These are phyloP conservation scores for Malassezia sympodialis DNA, from an alignment of 1,284 basidiomycete species.

Conservation along the genomic window DNA sequence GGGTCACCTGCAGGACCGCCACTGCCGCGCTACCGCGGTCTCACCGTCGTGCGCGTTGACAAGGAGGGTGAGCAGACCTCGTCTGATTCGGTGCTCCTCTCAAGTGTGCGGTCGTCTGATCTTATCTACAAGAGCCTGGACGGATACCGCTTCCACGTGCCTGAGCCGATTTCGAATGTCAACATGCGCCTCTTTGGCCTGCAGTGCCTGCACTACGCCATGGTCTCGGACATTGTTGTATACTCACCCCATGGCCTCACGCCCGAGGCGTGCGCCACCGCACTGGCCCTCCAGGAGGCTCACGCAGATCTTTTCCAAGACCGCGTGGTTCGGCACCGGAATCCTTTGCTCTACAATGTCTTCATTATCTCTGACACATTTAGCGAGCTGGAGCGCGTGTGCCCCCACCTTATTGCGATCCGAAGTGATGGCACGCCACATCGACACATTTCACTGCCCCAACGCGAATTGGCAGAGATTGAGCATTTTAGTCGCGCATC, in stretches of 20 bases:
- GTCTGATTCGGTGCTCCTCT: background rate
- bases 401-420: conserved; percentile 53
- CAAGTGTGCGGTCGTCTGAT: background rate
- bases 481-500: conserved; percentile 70
- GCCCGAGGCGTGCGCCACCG: conserved; percentile 27
- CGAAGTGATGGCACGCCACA: conserved; percentile 51
- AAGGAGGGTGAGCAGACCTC: conserved; percentile 9
- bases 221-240: conserved; percentile 75
- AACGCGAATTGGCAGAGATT: conserved; percentile 75
- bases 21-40: conserved; percentile 37
- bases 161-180: background rate
- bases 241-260: conserved; percentile 54
- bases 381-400: conserved; percentile 51
- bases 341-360: conserved; percentile 65
- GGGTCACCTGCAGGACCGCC: conserved; percentile 27
- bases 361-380: conserved; percentile 66
- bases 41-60: conserved; percentile 43
- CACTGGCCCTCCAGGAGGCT: conserved; percentile 35
- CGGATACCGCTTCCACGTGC: background rate
- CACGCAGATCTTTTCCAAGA: conserved; percentile 33
- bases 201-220: conserved; percentile 64
- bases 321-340: conserved; percentile 56
- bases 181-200: conserved; percentile 33
- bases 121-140: background rate
- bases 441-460: conserved; percentile 52